phyloP scores from a whole-genome alignment of 169 alveolate genomes.

The Babesia bigemina region DNA sequence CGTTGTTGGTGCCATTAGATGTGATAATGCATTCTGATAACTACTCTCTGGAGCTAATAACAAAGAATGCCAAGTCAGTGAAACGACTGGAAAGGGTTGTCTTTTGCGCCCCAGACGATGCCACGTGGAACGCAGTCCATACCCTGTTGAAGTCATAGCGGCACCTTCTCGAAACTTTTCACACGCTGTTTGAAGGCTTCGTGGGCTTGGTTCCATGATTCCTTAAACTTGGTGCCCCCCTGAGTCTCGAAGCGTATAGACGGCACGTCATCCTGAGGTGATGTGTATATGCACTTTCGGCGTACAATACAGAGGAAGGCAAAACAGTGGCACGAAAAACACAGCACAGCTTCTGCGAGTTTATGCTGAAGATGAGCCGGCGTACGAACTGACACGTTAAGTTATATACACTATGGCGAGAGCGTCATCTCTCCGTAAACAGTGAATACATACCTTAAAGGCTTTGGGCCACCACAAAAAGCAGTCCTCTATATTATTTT shows the following conservation, averaged over 20 bases:
- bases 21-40: not conserved
- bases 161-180: constrained; percentile 46
- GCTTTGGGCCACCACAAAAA: constrained; percentile 68
- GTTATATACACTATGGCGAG: not conserved
- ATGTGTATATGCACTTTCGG: too few relatives aligned
- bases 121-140: constrained; percentile 8
- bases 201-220: constrained; percentile 67
- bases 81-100: constrained; percentile 5
- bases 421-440: not conserved
- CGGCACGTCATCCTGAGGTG: constrained; percentile 47
- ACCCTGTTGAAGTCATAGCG: constrained; percentile 33
- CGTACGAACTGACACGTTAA: not conserved
- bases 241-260: constrained; percentile 14
- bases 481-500: constrained; percentile 41
- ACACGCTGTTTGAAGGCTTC: constrained; percentile 43
- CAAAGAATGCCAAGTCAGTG: not conserved
- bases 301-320: not conserved
- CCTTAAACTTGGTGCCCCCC: constrained; percentile 35
- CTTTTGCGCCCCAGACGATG: constrained; percentile 10
- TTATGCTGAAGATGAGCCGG: not conserved
- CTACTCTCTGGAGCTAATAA: not conserved
- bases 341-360: not conserved
- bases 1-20: constrained; percentile 16
- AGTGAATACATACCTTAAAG: constrained; percentile 39
- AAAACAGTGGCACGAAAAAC: not conserved